phyloP scores from a whole-genome alignment of 73 alveolate genomes.

The Paramecium biaurelia region DNA sequence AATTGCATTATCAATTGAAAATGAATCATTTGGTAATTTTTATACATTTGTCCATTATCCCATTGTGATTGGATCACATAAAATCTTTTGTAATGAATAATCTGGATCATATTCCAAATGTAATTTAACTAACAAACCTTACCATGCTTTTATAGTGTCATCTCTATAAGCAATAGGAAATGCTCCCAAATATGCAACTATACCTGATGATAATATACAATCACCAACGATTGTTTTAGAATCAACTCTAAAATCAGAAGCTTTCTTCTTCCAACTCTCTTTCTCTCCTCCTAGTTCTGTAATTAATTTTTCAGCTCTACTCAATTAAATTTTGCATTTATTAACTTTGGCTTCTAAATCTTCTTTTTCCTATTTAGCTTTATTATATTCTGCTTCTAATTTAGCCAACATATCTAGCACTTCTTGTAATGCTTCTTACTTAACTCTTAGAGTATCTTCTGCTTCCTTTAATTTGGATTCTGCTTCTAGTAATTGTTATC shows the following conservation, averaged over 20 bases:
- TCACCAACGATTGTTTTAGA: conserved; percentile 97
- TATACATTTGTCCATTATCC: conserved; percentile 94
- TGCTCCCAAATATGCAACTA: conserved; percentile 99
- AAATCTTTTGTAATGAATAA: conserved; percentile 79
- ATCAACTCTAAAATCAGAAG: conserved; percentile 74
- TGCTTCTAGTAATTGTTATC: conserved; percentile 96
- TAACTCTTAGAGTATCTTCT: conserved; percentile 85
- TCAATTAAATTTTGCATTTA: conserved; percentile 93
- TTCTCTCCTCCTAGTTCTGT: conserved; percentile 98
- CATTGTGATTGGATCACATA: conserved; percentile 98
- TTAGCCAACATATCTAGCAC: conserved; percentile 82
- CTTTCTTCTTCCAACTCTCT: conserved; percentile 90
- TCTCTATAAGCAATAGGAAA: conserved; percentile 95
- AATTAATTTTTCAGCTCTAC: conserved; percentile 97
- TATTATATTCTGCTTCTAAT: conserved; percentile 92
- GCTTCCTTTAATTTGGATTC: conserved; percentile 91
- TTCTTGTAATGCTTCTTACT: conserved; percentile 86
- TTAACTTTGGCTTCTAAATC: conserved; percentile 92
- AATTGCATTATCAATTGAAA: conserved; percentile 98
- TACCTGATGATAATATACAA: conserved; percentile 97
- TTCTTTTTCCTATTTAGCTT: conserved; percentile 93
- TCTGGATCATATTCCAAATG: conserved; percentile 69
- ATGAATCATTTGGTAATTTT: conserved; percentile 93
- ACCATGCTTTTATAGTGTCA: conserved; percentile 94
- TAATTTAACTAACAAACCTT: conserved; percentile 65